Evolutionary conservation across 2,329 filamentous ascomycete species (phyloP), one percentile per base, ranked within the genome.

Genomic region (Fusarium sp.): DNA sequence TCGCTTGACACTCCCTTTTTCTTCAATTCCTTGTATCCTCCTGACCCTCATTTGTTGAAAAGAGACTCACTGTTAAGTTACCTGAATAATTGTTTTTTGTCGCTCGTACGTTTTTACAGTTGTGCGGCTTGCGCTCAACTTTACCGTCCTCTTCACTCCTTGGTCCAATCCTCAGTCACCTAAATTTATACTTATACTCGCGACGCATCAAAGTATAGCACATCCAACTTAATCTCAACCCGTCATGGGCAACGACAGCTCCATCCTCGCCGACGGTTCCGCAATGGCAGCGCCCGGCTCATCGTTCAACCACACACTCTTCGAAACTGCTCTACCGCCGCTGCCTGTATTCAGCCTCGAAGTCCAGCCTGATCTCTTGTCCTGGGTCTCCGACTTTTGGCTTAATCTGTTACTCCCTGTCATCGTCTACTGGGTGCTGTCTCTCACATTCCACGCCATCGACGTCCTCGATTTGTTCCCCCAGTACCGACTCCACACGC

Each of bases 401-500:
- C 83, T 97, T 28, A 89, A 92, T 46, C 84, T 97, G 62, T 79
- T 94, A 48, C 83, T 92, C 16, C 94, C 94, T 30, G 87, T 98
- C 65, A 78, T 93, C 74, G 92, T 91, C 61, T 99, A 99, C 86
- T 99, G 96, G 96, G 81, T 83, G 23, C 82, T 97, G 31, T 98
- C 95, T 21, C 81, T 93, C 78, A 82, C 95, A 78, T 99, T 97
- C 83, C 95, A 98, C 84, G 77, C 90, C 73, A 90, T 98, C 76
- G 96, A 99, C 81, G 84, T 90, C 62, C 90, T 90, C 81, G 93
- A 98, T 79, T 83, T 95, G 39, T 97, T 95, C 79, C 91, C 94
- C 19, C 89, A 97, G 75, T 98, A 98, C 82, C 91, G 96, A 68
- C 86, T 99, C 43, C 96, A 99, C 82, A 98, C 96, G 0, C 96